Evolutionary conservation across 2,329 filamentous ascomycete species (phyloP), one percentile per base, ranked within the genome.

Genomic region (Aspergillus sp.): DNA sequence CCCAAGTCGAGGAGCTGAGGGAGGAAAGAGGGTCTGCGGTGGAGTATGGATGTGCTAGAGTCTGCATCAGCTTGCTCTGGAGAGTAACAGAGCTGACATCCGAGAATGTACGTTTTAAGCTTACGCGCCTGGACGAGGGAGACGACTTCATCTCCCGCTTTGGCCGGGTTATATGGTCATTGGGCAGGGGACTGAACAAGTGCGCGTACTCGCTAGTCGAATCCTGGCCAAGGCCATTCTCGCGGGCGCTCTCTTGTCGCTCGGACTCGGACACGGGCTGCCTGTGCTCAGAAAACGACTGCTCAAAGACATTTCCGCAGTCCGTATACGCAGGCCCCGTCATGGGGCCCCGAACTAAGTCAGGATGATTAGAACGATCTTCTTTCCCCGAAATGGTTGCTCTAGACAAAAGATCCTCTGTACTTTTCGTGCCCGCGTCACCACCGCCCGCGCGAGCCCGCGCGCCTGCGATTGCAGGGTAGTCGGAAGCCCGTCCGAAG

Each of bases 381-480:
- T 61, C 79, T 24, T 78, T 72, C 12, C 78, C 80, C 34, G 89
- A 76, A 15, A 95, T 63, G 44, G 89, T 84, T 29, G 88, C 84
- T 49, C 80, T 79, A 27, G 84, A 80, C 40, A 95, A 67, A 36
- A 95, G 67, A 51, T 96, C 88, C 60, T 95, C 75, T 82, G 94
- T 86, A 50, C 80, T 81, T 59, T 95, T 86, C 29, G 86, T 74
- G 47, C 95, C 89, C 32, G 84, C 67, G 58, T 96, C 88, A 14
- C 86, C 88, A 41, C 10, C 10, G n/a, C 74, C 78, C 32, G 82
- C 70, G 51, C 83, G 79, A 33, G 88, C 85, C 58, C 94, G 86
- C 11, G 86, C 86, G 52, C 78, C 86, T 27, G 80, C 80, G 45
- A 94, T 77, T 8, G 77, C 84, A 10, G 82, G 76, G 52, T 81